Evolutionary conservation across 2,329 filamentous ascomycete genomes (phyloP).

Genomic region (Trichoderma cornu-damae): DNA sequence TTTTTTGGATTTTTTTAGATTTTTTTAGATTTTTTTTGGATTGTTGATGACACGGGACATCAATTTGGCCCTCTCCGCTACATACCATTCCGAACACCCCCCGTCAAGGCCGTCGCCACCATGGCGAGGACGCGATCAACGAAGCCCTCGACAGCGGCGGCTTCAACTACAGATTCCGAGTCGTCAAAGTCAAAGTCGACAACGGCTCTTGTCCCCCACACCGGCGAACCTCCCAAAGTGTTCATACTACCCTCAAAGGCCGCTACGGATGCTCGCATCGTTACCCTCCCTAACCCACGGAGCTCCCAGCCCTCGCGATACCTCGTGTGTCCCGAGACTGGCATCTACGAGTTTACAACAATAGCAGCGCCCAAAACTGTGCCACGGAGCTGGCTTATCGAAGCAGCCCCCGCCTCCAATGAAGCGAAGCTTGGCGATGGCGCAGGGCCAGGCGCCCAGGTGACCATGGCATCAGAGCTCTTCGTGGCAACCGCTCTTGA

Average conservation of each 20-base stretch:
- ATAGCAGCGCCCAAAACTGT: constrained; percentile 48
- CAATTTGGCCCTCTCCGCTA: not conserved
- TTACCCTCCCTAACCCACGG: constrained; percentile 57
- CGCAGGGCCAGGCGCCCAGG: constrained; percentile 24
- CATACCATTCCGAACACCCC: no score
- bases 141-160: constrained; percentile 30
- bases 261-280: constrained; percentile 50
- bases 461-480: constrained; percentile 66
- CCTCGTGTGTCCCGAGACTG: constrained; percentile 56
- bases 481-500: constrained; percentile 81
- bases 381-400: constrained; percentile 60
- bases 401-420: constrained; percentile 26
- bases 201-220: not conserved
- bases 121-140: constrained; percentile 50
- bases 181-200: constrained; percentile 20
- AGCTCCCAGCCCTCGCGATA: constrained; percentile 52
- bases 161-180: constrained; percentile 26
- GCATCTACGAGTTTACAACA: constrained; percentile 61
- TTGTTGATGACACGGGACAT: not conserved
- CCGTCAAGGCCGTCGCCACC: no score
- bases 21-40: not conserved
- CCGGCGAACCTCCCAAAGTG: constrained; percentile 45
- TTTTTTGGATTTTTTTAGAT: not conserved
- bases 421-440: constrained; percentile 22
- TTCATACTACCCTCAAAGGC: constrained; percentile 58